These are phyloP conservation scores for Cryptosporidium parvum DNA, from an alignment of 169 alveolate genomes.

Conservation along the genomic window DNA sequence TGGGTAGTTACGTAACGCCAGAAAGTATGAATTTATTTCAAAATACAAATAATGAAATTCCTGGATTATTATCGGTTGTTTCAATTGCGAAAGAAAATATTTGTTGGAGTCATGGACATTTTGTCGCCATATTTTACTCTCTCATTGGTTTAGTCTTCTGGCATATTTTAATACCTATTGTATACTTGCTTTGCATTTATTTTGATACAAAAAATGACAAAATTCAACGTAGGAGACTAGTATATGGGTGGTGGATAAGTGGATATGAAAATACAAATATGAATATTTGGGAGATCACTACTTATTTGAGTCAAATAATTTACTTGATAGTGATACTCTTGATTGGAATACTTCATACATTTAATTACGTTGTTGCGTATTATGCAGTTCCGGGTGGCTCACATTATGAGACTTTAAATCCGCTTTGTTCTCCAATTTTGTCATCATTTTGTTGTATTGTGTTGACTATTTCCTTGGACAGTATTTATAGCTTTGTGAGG, in stretches of 20 bases:
- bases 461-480: conserved; percentile 13
- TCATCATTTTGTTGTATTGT: conserved; percentile 27
- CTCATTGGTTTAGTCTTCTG: conserved; percentile 5
- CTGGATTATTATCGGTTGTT: conserved; percentile 36
- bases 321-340: conserved; percentile 10
- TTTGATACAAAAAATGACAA: conserved; percentile 40
- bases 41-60: neutral
- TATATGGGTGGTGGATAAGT: conserved; percentile 74
- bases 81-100: conserved; percentile 57
- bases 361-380: conserved; percentile 19
- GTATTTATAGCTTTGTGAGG: conserved; percentile 9
- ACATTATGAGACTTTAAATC: conserved; percentile 13
- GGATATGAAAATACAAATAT: conserved; percentile 52
- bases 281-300: conserved; percentile 46
- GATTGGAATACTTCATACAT: neutral
- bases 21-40: neutral
- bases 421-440: conserved; percentile 14
- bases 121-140: conserved; percentile 14
- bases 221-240: conserved; percentile 57
- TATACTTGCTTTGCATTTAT: conserved; percentile 23
- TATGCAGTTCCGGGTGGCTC: conserved; percentile 73
- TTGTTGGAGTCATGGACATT: conserved; percentile 55
- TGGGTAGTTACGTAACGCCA: neutral
- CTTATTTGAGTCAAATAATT: conserved; percentile 34
- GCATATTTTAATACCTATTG: conserved; percentile 47